Base-by-base conservation (phyloP, 176 grass and related monocot species). In the Oryza rufipogon region DNA sequence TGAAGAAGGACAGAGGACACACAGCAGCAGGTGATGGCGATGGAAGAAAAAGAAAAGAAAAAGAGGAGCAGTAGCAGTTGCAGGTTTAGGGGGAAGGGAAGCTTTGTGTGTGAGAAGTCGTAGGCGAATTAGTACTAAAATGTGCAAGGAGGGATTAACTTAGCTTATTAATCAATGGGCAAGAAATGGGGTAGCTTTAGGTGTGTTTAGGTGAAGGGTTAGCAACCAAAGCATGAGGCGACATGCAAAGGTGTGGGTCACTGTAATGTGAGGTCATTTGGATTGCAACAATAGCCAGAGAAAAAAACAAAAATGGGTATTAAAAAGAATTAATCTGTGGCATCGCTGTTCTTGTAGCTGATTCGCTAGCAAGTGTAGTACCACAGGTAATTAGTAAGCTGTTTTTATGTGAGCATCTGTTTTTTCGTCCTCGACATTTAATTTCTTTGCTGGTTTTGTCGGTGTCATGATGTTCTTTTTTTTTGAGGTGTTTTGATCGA, bases 51-150 rank as follows among this genome's bases (percentile, higher is more conserved):
- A 14, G 64, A 48, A 19, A 25, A 39, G 68, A 32, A 32, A 32
- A 32, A 32, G 30, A 44, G 9, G 39, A 41, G 89, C 67, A 72
- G 25, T 75, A 41, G 80, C 39, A 11, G 81, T 49, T 80, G 75
- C 64, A 51, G 73, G 34, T 85, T 75, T 65, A 54, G 64, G 51
- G 77, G 66, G 33, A 33, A 67, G 75, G 80, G 75, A 81, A 89
- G 70, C 81, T 90, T 80, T 82, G 80, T 45, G 76, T 84, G 85
- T 86, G 79, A 58, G 75, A 58, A 70, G 85, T 12, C 46, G 30
- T 13, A 1, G 11, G 46, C 45, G 39, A 26, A 52, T 73, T 11
- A 56, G 52, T 56, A 56, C 17, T 38, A 38, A 87, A 87, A 75
- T 60, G 48, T 16, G 61, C 70, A 33, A 49, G 1, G 49, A 47